Conservation (phyloP, 1,139 yeast genomes). For the Scheffersomyces parashehatae region DNA sequence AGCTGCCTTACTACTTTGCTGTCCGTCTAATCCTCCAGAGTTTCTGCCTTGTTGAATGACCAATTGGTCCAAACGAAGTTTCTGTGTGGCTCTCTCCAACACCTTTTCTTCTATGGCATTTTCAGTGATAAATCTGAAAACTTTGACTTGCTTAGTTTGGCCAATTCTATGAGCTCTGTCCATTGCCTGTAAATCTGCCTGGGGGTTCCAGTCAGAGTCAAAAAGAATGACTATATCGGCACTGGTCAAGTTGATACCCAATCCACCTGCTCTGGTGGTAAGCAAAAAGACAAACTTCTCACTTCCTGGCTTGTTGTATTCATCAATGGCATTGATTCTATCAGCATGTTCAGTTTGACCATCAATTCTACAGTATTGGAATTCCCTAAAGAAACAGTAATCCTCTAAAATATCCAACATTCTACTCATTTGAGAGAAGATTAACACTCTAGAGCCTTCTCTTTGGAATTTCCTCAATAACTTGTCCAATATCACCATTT, state of each 20-base stretch:
- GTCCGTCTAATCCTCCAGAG: conserved; percentile 36
- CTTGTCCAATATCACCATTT: conserved; percentile 71
- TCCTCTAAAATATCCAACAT: conserved; percentile 78
- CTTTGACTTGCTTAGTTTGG: conserved; percentile 78
- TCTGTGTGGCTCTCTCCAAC: conserved; percentile 77
- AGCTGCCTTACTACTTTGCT: conserved; percentile 42
- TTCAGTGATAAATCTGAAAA: conserved; percentile 73
- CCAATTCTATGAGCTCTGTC: conserved; percentile 89
- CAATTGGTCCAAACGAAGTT: conserved; percentile 73
- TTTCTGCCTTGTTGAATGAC: conserved; percentile 78
- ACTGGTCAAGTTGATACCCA: conserved; percentile 75
- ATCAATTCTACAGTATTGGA: conserved; percentile 73
- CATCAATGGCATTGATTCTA: conserved; percentile 74
- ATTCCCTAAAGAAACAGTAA: conserved; percentile 68
- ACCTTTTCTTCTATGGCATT: conserved; percentile 83
- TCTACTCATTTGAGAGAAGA: conserved; percentile 82
- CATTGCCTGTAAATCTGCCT: conserved; percentile 86
- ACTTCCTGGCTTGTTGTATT: conserved; percentile 68
- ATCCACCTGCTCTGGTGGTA: conserved; percentile 87
- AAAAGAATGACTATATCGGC: conserved; percentile 74
- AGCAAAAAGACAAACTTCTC: conserved; percentile 68
- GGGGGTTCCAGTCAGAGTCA: conserved; percentile 88
- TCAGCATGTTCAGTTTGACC: conserved; percentile 81
- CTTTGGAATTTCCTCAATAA: conserved; percentile 59
- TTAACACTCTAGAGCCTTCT: conserved; percentile 75